A percentile compares a stretch with the other conserved stretches of the same genome.
These are phyloP conservation scores for Corymbia citriodora DNA, from an alignment of 441 rosid genomes.

Conservation along the genomic window DNA sequence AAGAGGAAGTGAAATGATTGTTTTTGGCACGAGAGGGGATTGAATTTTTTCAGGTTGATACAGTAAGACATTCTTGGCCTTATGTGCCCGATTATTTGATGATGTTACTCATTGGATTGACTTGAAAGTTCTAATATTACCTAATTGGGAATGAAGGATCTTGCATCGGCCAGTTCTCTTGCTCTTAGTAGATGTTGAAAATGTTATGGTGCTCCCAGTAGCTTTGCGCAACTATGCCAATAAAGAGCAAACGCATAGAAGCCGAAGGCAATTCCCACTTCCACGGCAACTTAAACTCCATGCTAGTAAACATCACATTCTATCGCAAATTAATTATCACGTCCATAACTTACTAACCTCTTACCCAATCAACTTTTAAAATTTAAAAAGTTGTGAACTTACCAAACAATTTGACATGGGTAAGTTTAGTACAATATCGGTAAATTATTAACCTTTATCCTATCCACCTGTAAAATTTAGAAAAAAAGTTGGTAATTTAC, in stretches of 20 bases:
- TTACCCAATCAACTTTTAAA: fast-evolving
- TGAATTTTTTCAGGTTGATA: background rate
- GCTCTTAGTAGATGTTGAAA: background rate
- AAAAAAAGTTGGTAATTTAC: background rate
- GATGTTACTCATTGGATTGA: background rate
- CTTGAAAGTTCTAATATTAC: background rate
- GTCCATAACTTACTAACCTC: background rate
- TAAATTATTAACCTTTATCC: background rate
- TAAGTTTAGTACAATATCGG: background rate
- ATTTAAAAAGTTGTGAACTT: background rate
- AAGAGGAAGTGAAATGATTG: background rate
- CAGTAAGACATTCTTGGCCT: background rate
- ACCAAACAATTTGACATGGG: background rate
- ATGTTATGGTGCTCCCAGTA: background rate
- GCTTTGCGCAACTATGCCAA: background rate
- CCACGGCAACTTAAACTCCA: background rate
- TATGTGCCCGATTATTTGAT: background rate
- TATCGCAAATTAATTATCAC: background rate
- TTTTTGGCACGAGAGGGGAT: background rate
- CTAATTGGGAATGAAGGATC: background rate
- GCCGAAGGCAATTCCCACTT: background rate
- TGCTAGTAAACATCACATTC: background rate
- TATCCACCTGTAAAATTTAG: no score
- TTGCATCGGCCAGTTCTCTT: background rate
- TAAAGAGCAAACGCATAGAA: background rate